These are phyloP conservation scores for Colletotrichum musae DNA, from an alignment of 2,329 filamentous ascomycete species.

Conservation along the genomic window DNA sequence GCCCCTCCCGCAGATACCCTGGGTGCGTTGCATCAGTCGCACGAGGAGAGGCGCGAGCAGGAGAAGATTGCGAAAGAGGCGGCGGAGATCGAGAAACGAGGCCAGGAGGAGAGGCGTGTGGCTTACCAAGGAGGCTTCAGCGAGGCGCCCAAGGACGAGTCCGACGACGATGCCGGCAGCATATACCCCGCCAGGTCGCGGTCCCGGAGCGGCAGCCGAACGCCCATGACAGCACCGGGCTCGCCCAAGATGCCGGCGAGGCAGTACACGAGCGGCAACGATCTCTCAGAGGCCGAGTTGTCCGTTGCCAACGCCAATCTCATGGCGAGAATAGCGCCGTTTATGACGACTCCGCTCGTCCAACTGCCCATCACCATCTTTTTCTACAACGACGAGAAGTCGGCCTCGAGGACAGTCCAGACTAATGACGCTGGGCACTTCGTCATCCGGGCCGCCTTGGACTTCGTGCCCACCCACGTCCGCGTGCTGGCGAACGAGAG, in stretches of 20 bases:
- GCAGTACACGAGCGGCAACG: constrained; percentile 57
- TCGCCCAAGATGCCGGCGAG: constrained; percentile 60
- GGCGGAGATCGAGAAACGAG: constrained; percentile 80
- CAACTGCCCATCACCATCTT: constrained; percentile 89
- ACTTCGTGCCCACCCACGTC: constrained; percentile 92
- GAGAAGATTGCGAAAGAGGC: constrained; percentile 82
- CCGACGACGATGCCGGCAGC: constrained; percentile 54
- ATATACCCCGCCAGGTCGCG: constrained; percentile 46
- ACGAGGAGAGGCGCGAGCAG: constrained; percentile 67
- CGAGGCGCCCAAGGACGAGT: constrained; percentile 70
- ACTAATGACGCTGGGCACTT: constrained; percentile 96
- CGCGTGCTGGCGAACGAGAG: constrained; percentile 88
- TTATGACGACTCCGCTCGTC: constrained; percentile 86
- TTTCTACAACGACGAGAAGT: constrained; percentile 90
- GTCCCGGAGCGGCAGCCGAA: constrained; percentile 51
- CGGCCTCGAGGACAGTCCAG: constrained; percentile 85
- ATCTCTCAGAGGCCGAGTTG: constrained; percentile 84
- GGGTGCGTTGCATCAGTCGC: constrained; percentile 53
- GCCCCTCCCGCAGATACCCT: constrained; percentile 42
- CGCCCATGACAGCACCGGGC: constrained; percentile 56
- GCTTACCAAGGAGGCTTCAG: constrained; percentile 82
- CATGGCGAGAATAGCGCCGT: constrained; percentile 89
- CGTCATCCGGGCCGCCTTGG: constrained; percentile 80
- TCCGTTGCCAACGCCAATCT: constrained; percentile 86
- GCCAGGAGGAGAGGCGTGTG: constrained; percentile 78